Percentiles rank a stretch among this genome's conserved stretches.
Conservation (phyloP, 768 basidiomycete species). For the Psilocybe cyanescens region DNA sequence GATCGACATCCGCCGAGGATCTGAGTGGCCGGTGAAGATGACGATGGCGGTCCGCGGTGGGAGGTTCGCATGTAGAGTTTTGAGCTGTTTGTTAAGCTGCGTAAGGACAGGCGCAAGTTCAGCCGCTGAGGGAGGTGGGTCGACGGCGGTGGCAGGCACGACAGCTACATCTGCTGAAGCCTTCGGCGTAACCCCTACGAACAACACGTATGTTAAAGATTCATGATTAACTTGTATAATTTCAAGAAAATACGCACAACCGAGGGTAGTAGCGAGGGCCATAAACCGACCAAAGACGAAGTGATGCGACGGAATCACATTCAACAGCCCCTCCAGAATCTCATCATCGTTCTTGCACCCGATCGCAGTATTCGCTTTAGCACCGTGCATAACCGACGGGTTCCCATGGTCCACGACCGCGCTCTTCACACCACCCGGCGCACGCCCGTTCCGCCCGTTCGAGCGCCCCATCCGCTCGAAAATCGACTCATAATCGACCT, state of each 20-base stretch:
- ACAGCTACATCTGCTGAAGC: slow-evolving; percentile 38
- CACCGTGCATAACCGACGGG: slow-evolving; percentile 81
- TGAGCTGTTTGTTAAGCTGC: slow-evolving; percentile 64
- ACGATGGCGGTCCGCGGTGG: slow-evolving; percentile 83
- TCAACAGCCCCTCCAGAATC: slow-evolving; percentile 69
- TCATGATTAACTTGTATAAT: not conserved
- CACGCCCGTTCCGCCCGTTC: slow-evolving; percentile 37
- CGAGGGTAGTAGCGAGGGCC: slow-evolving; percentile 75
- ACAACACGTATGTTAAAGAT: not conserved
- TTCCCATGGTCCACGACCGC: slow-evolving; percentile 89
- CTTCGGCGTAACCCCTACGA: slow-evolving; percentile 67
- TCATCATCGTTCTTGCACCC: slow-evolving; percentile 81
- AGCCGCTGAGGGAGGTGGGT: slow-evolving; percentile 37
- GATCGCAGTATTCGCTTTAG: slow-evolving; percentile 78
- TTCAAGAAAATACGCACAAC: slow-evolving; percentile 60
- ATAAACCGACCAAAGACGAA: slow-evolving; percentile 87
- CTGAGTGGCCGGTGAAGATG: slow-evolving; percentile 87
- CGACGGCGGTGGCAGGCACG: slow-evolving; percentile 16
- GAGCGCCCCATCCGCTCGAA: slow-evolving; percentile 82
- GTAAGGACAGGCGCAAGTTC: slow-evolving; percentile 41
- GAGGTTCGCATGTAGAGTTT: slow-evolving; percentile 64
- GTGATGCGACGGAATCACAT: slow-evolving; percentile 65
- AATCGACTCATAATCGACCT: slow-evolving; percentile 82
- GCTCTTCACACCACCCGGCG: slow-evolving; percentile 46
- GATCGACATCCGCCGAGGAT: slow-evolving; percentile 80